Conservation (phyloP, 1,139 yeast genomes). For the Sugiyamaella paludigena region DNA sequence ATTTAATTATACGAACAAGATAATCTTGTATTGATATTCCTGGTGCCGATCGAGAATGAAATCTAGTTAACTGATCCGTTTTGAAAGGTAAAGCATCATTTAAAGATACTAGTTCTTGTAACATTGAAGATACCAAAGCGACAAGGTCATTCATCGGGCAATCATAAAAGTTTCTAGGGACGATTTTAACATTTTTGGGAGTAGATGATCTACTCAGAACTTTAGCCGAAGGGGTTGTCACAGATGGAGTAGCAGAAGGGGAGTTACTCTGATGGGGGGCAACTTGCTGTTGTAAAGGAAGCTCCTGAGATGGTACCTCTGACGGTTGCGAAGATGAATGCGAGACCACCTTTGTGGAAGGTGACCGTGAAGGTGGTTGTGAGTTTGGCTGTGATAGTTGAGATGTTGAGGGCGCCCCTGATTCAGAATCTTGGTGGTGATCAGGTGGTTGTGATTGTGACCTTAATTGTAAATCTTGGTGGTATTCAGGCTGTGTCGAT, state of each 20-base stretch:
- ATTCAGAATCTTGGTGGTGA: too few relatives aligned
- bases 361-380: too few relatives aligned
- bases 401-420: too few relatives aligned
- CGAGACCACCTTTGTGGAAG: too few relatives aligned
- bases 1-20: slow-evolving; percentile 71
- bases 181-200: slow-evolving; percentile 25
- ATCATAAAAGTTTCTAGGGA: slow-evolving; percentile 60
- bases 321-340: neutral
- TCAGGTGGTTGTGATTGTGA: too few relatives aligned
- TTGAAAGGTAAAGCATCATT: slow-evolving; percentile 57
- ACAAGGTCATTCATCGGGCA: slow-evolving; percentile 73
- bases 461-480: too few relatives aligned
- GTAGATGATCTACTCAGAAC: neutral
- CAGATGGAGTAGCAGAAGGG: neutral
- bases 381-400: too few relatives aligned
- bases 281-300: neutral
- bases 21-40: slow-evolving; percentile 78
- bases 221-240: too few relatives aligned
- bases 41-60: slow-evolving; percentile 92
- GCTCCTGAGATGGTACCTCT: neutral
- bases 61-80: slow-evolving; percentile 63
- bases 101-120: slow-evolving; percentile 63
- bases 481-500: too few relatives aligned
- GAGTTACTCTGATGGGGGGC: neutral
- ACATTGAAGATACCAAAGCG: slow-evolving; percentile 72